Percentiles rank a stretch among this genome's conserved stretches.
Conservation (phyloP, 176 grass and related monocot species). For the Rhynchospora pubera region DNA sequence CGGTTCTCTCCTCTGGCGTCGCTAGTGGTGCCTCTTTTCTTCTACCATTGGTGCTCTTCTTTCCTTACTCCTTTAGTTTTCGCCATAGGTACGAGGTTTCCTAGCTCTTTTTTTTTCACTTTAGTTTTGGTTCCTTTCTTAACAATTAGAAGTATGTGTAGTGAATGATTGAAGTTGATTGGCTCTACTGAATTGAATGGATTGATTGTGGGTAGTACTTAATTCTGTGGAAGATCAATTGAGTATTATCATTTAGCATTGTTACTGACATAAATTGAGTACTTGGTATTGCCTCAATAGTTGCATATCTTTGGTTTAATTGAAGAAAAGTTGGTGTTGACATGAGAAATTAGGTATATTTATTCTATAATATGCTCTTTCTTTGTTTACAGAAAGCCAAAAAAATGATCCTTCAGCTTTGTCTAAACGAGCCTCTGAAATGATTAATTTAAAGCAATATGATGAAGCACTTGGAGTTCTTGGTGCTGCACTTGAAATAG, state of each 20-base stretch:
- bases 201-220: background rate
- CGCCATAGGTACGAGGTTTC: constrained; percentile 11
- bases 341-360: background rate
- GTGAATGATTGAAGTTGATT: background rate
- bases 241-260: background rate
- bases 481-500: constrained; percentile 61
- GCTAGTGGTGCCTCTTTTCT: constrained; percentile 13
- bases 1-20: background rate
- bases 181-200: no score
- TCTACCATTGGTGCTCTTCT: constrained; percentile 27
- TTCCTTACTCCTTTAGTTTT: constrained; percentile 15
- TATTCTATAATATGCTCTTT: background rate
- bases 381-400: constrained; percentile 40
- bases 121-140: background rate
- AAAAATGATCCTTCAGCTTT: constrained; percentile 47
- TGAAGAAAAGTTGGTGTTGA: background rate
- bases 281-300: background rate
- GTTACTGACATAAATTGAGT: background rate
- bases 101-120: background rate
- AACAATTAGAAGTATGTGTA: background rate
- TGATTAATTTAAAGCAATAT: constrained; percentile 69
- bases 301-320: background rate
- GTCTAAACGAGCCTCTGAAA: constrained; percentile 61
- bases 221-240: background rate
- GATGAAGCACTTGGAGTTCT: constrained; percentile 70